Percentiles rank a stretch among this genome's conserved stretches.
phyloP scores from a whole-genome alignment of 345 rosid species.

The Populus ilicifolia region DNA sequence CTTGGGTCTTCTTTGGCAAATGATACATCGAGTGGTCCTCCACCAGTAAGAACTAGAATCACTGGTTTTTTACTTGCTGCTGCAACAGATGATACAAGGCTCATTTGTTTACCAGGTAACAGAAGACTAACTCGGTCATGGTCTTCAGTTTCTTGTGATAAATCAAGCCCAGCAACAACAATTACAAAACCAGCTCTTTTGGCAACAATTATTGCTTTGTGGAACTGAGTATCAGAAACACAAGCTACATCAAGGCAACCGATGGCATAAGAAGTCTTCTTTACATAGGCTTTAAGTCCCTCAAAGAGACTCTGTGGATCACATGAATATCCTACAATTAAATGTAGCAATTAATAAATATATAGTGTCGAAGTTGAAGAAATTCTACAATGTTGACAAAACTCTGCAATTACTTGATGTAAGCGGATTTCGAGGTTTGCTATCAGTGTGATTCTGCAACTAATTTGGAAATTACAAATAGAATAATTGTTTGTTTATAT shows the following conservation, averaged over 20 bases:
- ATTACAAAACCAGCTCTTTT: constrained; percentile 58
- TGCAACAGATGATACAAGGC: constrained; percentile 60
- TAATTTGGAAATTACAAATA: not conserved
- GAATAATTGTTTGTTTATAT: not conserved
- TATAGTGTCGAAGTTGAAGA: constrained; percentile 5
- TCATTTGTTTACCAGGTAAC: constrained; percentile 81
- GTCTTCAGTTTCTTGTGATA: constrained; percentile 87
- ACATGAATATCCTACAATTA: constrained; percentile 63
- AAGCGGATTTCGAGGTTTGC: not conserved
- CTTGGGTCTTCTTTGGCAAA: constrained; percentile 57
- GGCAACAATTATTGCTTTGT: constrained; percentile 55
- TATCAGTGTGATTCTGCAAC: not conserved
- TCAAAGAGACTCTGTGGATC: constrained; percentile 52
- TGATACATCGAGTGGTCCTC: constrained; percentile 85
- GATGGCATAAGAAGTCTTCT: constrained; percentile 41
- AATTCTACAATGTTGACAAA: constrained; percentile 10
- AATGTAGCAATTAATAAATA: not conserved
- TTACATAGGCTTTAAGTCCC: constrained; percentile 48
- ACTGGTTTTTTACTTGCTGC: constrained; percentile 59
- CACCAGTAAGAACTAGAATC: constrained; percentile 86
- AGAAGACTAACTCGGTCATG: constrained; percentile 75
- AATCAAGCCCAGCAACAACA: constrained; percentile 74
- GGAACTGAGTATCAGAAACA: constrained; percentile 41
- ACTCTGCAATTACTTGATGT: not conserved
- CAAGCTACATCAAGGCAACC: constrained; percentile 74